A percentile compares a stretch with the other conserved stretches of the same genome.
Conservation (phyloP, 1,139 yeast species). For the Scheffersomyces segobiensis region DNA sequence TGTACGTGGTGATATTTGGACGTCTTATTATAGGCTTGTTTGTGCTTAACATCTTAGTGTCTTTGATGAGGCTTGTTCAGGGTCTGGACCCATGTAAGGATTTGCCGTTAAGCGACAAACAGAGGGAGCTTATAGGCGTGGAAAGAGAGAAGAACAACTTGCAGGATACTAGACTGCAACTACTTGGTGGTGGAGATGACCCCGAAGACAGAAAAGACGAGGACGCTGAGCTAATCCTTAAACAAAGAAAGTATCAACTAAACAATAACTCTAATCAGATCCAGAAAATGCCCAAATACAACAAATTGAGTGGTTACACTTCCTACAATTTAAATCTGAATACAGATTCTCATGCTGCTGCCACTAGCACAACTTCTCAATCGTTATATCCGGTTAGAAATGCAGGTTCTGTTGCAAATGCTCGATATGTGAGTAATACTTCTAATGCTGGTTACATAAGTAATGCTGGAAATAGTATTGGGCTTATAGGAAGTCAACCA, state of each 20-base stretch:
- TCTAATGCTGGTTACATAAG: neutral
- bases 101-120: constrained; percentile 40
- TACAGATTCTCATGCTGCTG: neutral
- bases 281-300: constrained; percentile 6
- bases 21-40: constrained; percentile 8
- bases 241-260: constrained; percentile 11
- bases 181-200: neutral
- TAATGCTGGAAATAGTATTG: neutral
- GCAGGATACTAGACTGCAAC: neutral
- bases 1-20: neutral
- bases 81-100: constrained; percentile 45
- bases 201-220: constrained; percentile 7
- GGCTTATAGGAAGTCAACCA: neutral
- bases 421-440: neutral
- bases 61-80: constrained; percentile 21
- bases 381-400: neutral
- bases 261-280: neutral
- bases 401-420: neutral
- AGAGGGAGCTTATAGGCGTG: constrained; percentile 39
- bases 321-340: neutral
- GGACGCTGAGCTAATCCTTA: constrained; percentile 9
- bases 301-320: constrained; percentile 6
- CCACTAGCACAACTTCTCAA: neutral
- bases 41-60: constrained; percentile 15
- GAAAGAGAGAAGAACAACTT: constrained; percentile 2